Evolutionary conservation across 306 rosid genomes (phyloP), one percentile per base, ranked within the genome.

Genomic region (Quillaja saponaria): DNA sequence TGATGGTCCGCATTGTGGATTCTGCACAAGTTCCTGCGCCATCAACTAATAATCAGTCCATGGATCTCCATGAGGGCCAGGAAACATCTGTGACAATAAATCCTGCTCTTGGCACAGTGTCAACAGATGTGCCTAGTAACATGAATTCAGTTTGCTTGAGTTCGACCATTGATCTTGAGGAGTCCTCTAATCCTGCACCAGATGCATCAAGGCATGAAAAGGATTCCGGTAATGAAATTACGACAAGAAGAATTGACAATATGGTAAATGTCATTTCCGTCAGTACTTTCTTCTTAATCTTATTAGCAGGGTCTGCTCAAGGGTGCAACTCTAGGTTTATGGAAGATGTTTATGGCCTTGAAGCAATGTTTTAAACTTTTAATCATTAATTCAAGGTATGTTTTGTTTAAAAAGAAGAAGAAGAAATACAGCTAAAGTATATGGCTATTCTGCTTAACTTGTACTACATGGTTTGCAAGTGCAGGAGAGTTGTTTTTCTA

Each of bases 251-350:
- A 31, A 50, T 55, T 53, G 85, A 69, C 64, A 89, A 84, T 61
- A 69, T 70, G 94, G 98, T 92, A 86, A 40, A 56, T 76, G 9
- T 60, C 67, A 63, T 73, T 45, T 61, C 17, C 61, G 4, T 53
- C 61, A 48, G 18, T 35, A 16, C 13, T 68, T 67, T 57, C 17
- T 52, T 58, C n/a, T 47, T 55, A 33, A 25, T 53, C 58, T 35
- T 57, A 19, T 52, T 60, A 13, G 25, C 12, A 19, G 9, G 56
- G 50, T 25, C 34, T 55, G 63, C 65, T 19, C 18, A 28, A 20
- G 56, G 31, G 34, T 50, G 6, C 56, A 38, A 33, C 57, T 59
- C 18, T 19, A 51, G 38, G 61, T 73, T 69, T 59, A 68, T 48
- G 3, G 4, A 59, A 28, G 18, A 2, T 13, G 10, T 21, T 3